A percentile compares a stretch with the other conserved stretches of the same genome.
Conservation (phyloP, 1,284 basidiomycete species). For the Filobasidium uniguttulatum region DNA sequence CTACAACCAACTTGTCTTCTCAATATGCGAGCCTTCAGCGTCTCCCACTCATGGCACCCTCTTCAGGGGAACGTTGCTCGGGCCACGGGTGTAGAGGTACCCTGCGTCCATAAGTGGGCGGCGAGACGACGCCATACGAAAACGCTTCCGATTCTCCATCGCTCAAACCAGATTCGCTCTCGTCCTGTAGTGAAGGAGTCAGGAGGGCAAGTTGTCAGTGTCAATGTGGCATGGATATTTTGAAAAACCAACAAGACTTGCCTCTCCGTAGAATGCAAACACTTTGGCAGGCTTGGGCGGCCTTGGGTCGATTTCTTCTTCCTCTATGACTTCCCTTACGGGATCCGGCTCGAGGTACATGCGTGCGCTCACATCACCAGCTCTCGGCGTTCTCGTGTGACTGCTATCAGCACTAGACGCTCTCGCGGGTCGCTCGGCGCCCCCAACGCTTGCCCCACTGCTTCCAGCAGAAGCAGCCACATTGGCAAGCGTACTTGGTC, state of each 20-base stretch:
- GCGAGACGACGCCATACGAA: too few species aligned
- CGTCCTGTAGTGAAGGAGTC: conserved; percentile 50
- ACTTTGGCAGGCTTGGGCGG: conserved; percentile 22
- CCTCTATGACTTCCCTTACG: conserved; percentile 2
- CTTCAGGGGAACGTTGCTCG: too few species aligned
- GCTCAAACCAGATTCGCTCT: conserved; percentile 48
- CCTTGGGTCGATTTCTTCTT: background rate
- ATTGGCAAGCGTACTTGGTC: background rate
- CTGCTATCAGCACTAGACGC: too few species aligned
- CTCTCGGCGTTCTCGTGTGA: background rate
- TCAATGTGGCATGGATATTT: conserved; percentile 19
- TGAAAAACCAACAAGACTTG: conserved; percentile 15
- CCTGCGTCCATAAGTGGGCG: too few species aligned
- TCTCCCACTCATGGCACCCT: too few species aligned
- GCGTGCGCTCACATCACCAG: background rate
- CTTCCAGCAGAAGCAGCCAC: too few species aligned
- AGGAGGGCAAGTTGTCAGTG: conserved; percentile 35
- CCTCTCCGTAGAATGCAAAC: conserved; percentile 35
- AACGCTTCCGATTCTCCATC: conserved; percentile 23
- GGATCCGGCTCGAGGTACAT: background rate
- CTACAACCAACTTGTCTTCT: too few species aligned
- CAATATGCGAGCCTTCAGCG: too few species aligned
- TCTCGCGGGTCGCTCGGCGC: too few species aligned
- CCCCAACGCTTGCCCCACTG: too few species aligned
- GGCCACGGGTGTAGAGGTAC: too few species aligned